Percentiles rank a stretch among this genome's conserved stretches.
phyloP scores from a whole-genome alignment of 2,329 filamentous ascomycete genomes.

The Aureobasidium sp. region DNA sequence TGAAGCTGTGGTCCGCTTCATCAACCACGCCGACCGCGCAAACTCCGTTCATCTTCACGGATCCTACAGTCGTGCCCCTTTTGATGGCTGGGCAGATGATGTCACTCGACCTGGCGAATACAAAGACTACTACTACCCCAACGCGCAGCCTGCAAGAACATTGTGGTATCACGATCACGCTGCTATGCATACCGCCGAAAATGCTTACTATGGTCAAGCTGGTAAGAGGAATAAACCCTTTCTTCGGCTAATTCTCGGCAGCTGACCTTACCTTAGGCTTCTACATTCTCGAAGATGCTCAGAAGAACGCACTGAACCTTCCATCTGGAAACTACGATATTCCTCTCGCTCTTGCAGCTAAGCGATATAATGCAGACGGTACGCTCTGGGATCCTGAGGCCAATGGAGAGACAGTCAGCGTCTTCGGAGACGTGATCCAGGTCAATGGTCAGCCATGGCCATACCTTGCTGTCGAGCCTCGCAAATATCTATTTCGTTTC shows the following conservation, averaged over 20 bases:
- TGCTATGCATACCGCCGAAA: constrained; percentile 21
- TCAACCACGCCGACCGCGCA: constrained; percentile 40
- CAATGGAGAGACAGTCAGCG: constrained; percentile 27
- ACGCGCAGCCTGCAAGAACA: constrained; percentile 42
- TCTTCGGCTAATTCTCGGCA: too few species aligned
- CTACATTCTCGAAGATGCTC: constrained; percentile 48
- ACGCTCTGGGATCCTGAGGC: constrained; percentile 41
- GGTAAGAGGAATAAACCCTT: too few species aligned
- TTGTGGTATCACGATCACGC: constrained; percentile 35
- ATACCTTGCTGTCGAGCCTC: constrained; percentile 50
- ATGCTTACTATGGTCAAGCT: constrained; percentile 49
- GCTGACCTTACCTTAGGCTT: too few species aligned
- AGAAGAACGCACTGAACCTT: constrained; percentile 43
- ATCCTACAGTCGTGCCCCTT: constrained; percentile 40
- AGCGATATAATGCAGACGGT: constrained; percentile 47
- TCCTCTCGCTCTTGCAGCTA: constrained; percentile 44
- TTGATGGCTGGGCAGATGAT: constrained; percentile 51
- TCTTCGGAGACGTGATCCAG: constrained; percentile 46
- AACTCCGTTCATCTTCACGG: constrained; percentile 49
- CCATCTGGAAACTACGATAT: constrained; percentile 50
- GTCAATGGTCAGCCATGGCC: constrained; percentile 57
- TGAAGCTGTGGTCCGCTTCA: constrained; percentile 47
- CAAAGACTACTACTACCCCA: constrained; percentile 59
- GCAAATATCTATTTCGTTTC: constrained; percentile 53
- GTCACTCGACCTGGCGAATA: constrained; percentile 46